phyloP scores from a whole-genome alignment of 768 basidiomycete species.

The Pholiota molesta region DNA sequence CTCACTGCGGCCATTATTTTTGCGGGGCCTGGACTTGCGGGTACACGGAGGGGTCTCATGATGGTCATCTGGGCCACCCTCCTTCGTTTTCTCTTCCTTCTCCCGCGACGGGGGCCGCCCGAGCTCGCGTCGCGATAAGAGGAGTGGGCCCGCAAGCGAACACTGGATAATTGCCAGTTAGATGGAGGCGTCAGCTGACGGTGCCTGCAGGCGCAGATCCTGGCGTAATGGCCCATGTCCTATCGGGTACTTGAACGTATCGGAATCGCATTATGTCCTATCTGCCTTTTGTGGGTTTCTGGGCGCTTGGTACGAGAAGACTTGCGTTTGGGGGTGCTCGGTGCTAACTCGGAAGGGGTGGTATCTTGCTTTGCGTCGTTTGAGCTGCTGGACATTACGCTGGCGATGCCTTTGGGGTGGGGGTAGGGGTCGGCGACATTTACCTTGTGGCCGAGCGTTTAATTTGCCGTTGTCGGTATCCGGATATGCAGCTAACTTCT shows the following conservation, averaged over 20 bases:
- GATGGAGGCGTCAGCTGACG: not conserved
- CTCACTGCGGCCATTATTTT: too few relatives aligned
- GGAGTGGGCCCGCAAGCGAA: not conserved
- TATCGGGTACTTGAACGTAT: not conserved
- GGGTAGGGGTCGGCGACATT: not conserved
- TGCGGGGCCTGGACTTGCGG: too few relatives aligned
- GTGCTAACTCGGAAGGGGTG: not conserved
- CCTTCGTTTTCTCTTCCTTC: not conserved
- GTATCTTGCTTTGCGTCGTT: not conserved
- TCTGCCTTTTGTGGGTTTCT: not conserved
- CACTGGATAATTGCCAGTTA: too few relatives aligned
- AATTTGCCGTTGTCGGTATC: not conserved
- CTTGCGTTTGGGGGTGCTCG: not conserved
- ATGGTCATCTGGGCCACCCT: not conserved
- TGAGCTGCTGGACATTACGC: not conserved
- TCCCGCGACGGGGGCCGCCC: not conserved
- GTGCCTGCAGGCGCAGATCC: not conserved
- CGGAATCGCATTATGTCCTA: not conserved
- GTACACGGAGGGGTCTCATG: too few relatives aligned
- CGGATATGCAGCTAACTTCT: too few relatives aligned
- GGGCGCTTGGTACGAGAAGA: not conserved
- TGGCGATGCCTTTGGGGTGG: too few relatives aligned
- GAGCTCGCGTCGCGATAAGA: not conserved
- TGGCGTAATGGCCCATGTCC: not conserved
- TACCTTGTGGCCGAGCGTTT: conserved; percentile 1